phyloP scores from a whole-genome alignment of 768 basidiomycete species.

The Tulasnella sp. region DNA sequence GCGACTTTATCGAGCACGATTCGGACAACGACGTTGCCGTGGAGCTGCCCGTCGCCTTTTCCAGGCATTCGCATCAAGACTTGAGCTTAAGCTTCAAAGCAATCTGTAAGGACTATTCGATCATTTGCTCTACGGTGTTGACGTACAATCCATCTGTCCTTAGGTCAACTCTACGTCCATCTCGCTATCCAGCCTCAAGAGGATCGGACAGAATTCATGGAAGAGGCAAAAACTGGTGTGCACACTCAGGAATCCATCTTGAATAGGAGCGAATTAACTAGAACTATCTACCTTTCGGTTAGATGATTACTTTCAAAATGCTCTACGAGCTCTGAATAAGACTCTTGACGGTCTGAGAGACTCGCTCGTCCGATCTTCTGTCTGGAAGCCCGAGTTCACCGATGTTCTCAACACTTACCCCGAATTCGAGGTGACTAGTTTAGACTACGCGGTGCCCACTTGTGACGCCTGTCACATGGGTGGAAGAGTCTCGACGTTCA shows the following conservation, averaged over 20 bases:
- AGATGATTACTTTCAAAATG: conserved; percentile 63
- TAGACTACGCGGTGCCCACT: conserved; percentile 45
- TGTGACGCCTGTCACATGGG: conserved; percentile 82
- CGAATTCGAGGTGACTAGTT: conserved; percentile 37
- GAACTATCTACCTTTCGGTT: neutral
- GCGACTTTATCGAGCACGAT: conserved; percentile 59
- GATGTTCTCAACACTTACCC: conserved; percentile 55
- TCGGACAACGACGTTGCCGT: conserved; percentile 27
- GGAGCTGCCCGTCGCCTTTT: conserved; percentile 64
- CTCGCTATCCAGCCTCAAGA: conserved; percentile 49
- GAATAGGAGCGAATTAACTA: neutral
- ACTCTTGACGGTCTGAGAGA: conserved; percentile 60
- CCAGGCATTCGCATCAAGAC: conserved; percentile 67
- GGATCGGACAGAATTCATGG: conserved; percentile 46
- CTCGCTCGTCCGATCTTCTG: conserved; percentile 70
- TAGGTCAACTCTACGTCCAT: conserved; percentile 70
- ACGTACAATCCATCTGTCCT: conserved; percentile 36
- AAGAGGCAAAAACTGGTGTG: conserved; percentile 34
- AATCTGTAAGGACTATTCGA: neutral
- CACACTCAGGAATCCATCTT: neutral
- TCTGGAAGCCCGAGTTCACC: conserved; percentile 67
- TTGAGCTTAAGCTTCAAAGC: conserved; percentile 66
- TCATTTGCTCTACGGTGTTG: neutral
- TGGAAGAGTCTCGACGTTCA: conserved; percentile 50
- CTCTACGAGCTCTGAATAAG: conserved; percentile 53